Evolutionary conservation across 2,329 filamentous ascomycete species (phyloP).

Genomic region (Trichophyton mentagrophytes): DNA sequence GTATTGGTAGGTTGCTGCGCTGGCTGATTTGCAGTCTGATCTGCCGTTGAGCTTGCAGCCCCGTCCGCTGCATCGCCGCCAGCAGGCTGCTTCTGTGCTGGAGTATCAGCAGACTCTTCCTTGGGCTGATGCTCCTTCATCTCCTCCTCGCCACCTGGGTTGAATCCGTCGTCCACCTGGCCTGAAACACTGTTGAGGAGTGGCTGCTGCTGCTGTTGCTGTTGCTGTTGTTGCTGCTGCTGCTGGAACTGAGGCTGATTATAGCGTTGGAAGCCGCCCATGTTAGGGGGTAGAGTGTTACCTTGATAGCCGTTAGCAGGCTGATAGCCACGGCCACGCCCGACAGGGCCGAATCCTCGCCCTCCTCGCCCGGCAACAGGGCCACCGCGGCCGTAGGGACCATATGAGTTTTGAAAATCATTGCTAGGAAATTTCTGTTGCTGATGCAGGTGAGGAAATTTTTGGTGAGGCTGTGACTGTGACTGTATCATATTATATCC

Average conservation of each 20-base stretch:
- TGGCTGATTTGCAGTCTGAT: not conserved
- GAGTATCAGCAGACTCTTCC: not conserved
- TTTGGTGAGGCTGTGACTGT: conserved; percentile 66
- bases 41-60: not conserved
- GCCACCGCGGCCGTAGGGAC: conserved; percentile 52
- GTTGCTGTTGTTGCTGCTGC: not conserved
- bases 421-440: conserved; percentile 46
- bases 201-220: not conserved
- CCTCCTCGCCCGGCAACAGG: conserved; percentile 40
- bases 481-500: conserved; percentile 58
- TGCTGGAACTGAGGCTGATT: conserved; percentile 20
- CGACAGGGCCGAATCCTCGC: conserved; percentile 42
- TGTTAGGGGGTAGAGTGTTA: conserved; percentile 26
- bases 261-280: conserved; percentile 22
- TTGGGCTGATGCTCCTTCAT: conserved; percentile 19
- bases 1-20: not conserved
- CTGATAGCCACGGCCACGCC: conserved; percentile 28
- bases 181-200: not conserved
- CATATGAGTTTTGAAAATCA: conserved; percentile 60
- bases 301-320: conserved; percentile 21
- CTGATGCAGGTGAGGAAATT: conserved; percentile 52
- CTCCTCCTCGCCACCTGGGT: conserved; percentile 25
- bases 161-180: conserved; percentile 20
- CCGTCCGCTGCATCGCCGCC: not conserved
- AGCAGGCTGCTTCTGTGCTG: not conserved